Evolutionary conservation across 2,329 filamentous ascomycete species (phyloP), one percentile per base, ranked within the genome.

Genomic region (Trichoderma koningii): DNA sequence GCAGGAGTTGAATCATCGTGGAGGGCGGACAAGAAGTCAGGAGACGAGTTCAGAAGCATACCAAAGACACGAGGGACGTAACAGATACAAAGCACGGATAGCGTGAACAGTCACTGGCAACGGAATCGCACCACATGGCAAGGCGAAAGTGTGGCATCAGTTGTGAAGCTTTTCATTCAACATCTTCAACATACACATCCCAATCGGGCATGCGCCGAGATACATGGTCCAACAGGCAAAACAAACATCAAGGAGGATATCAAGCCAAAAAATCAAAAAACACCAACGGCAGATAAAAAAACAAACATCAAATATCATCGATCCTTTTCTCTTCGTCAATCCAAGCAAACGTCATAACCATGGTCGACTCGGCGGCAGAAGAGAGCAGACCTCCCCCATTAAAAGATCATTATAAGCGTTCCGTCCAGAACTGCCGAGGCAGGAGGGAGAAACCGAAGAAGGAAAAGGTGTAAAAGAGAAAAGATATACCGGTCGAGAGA

Each of bases 351-450:
- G 48, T 65, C 63, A 38, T 65, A 45, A 65, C 55, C 63, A 38
- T 47, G 28, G 55, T 59, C 63, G 55, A 56, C 63, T 61, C 42
- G 63, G 56, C 48, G 21, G 55, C 23, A 14, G 50, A 55, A 30
- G 52, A 62, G 44, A 62, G 50, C 56, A 62, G 63, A 55, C 56
- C 56, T 53, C 56, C 56, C 50, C 50, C 63, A 65, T 65, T 65
- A 65, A 65, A 62, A 60, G 30, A 60, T 61, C 63, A 65, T 56
- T 65, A 55, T 65, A 65, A 59, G 57, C 56, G 63, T 61, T 62
- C 50, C 50, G 42, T 65, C 56, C 63, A 61, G 63, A 48, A 51
- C 48, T 50, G 34, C 55, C 50, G 45, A 42, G 48, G 30, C 28
- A 15, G 28, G 26, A 17, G 30, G 34, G 34, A 38, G 34, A 38